Percentiles rank a stretch among this genome's conserved stretches.
Conservation (phyloP, 371 early-diverging fungal species). For the Actinomortierella wolfii region DNA sequence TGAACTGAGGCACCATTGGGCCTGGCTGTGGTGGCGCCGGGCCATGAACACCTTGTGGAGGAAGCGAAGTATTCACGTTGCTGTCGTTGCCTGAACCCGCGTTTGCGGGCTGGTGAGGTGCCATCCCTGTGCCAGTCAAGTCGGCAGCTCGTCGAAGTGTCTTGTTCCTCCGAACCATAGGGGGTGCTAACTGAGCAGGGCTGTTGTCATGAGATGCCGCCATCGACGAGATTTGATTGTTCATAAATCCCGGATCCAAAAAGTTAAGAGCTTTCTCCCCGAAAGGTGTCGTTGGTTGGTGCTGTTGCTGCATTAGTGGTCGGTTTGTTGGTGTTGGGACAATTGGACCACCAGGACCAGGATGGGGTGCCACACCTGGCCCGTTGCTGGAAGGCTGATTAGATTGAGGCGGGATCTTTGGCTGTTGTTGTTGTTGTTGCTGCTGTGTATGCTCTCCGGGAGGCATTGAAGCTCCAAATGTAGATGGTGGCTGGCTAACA, state of each 20-base stretch:
- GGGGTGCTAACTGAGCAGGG: constrained; percentile 33
- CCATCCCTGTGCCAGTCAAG: constrained; percentile 16
- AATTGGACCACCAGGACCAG: no score
- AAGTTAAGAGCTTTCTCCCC: no score
- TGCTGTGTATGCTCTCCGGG: no score
- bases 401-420: no score
- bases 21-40: constrained; percentile 4
- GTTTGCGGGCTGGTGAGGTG: no score
- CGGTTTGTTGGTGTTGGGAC: neutral
- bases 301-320: neutral
- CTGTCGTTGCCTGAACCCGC: no score
- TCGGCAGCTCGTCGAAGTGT: constrained; percentile 38
- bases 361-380: no score
- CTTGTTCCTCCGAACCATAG: constrained; percentile 37
- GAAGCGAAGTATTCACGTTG: constrained; percentile 1
- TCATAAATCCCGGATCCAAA: constrained; percentile 19
- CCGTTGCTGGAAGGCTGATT: no score
- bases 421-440: constrained; percentile 6
- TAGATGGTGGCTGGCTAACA: constrained; percentile 5
- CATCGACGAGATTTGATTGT: constrained; percentile 42
- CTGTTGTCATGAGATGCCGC: constrained; percentile 24
- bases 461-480: no score
- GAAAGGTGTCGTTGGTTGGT: neutral
- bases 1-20: neutral
- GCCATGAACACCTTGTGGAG: constrained; percentile 7